These are phyloP conservation scores for Nemania abortiva DNA, from an alignment of 2,329 filamentous ascomycete species.

Conservation along the genomic window DNA sequence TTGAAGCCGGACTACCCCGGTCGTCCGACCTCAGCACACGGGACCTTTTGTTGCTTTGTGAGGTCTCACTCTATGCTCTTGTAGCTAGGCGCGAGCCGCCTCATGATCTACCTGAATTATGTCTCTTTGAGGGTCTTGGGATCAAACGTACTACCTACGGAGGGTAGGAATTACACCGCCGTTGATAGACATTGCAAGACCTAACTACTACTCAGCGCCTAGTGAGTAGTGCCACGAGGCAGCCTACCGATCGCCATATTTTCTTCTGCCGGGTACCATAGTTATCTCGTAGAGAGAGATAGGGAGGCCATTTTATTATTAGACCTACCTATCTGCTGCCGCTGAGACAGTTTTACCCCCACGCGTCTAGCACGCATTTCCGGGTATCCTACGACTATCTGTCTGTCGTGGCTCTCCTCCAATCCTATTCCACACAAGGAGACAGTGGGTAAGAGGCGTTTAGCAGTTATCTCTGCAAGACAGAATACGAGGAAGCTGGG, in stretches of 20 bases:
- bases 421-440: background rate
- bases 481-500: conserved; percentile 30
- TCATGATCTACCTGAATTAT: conserved; percentile 13
- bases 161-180: conserved; percentile 8
- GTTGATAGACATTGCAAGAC: conserved; percentile 7
- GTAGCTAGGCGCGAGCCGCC: background rate
- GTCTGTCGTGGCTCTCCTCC: background rate
- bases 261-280: conserved; percentile 1
- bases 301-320: conserved; percentile 23
- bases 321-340: conserved; percentile 17
- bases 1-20: conserved; percentile 6
- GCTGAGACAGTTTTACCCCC: conserved; percentile 29
- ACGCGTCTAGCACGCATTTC: conserved; percentile 15
- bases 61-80: conserved; percentile 8
- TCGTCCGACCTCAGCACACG: conserved; percentile 21
- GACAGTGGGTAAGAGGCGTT: conserved; percentile 4
- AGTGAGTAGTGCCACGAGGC: conserved; percentile 21
- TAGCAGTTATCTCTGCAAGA: background rate
- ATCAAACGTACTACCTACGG: conserved; percentile 2
- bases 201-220: background rate
- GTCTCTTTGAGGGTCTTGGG: background rate
- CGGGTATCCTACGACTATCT: conserved; percentile 19
- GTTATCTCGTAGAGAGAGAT: background rate
- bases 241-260: conserved; percentile 23
- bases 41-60: conserved; percentile 22